These are phyloP conservation scores for Simplicillium aogashimaense DNA, from an alignment of 2,329 filamentous ascomycete species.

Conservation along the genomic window DNA sequence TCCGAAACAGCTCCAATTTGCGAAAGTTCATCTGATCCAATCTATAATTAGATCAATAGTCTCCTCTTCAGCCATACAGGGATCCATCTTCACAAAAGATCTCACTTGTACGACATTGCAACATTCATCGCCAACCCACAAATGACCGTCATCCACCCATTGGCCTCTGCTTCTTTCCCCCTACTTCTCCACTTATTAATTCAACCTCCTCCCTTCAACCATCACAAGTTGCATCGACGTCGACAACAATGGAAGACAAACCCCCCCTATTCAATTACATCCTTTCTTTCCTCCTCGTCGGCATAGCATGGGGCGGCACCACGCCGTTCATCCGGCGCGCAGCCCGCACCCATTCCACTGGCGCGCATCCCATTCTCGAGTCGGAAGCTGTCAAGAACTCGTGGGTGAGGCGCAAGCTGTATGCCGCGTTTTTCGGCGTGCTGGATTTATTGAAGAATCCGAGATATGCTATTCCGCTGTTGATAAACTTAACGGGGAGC, in stretches of 20 bases:
- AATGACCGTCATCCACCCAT: too few species aligned
- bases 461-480: constrained; percentile 71
- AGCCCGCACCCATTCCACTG: constrained; percentile 63
- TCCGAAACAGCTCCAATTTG: too few species aligned
- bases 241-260: constrained; percentile 12
- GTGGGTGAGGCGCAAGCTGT: constrained; percentile 52
- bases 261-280: constrained; percentile 68
- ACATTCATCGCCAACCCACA: too few species aligned
- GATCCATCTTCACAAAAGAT: too few species aligned
- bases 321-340: constrained; percentile 87
- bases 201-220: too few species aligned
- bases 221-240: background rate
- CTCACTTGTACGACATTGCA: too few species aligned
- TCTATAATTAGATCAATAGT: too few species aligned
- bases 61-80: too few species aligned
- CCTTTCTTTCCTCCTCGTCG: constrained; percentile 81
- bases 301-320: constrained; percentile 85
- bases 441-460: constrained; percentile 72
- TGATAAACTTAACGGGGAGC: constrained; percentile 85
- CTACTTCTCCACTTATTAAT: too few species aligned
- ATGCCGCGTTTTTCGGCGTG: constrained; percentile 62
- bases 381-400: constrained; percentile 40
- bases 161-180: too few species aligned
- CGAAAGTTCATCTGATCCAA: too few species aligned
- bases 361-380: constrained; percentile 44